phyloP scores from a whole-genome alignment of 805 yeast genomes.

The Saccharomycopsis sp. region DNA sequence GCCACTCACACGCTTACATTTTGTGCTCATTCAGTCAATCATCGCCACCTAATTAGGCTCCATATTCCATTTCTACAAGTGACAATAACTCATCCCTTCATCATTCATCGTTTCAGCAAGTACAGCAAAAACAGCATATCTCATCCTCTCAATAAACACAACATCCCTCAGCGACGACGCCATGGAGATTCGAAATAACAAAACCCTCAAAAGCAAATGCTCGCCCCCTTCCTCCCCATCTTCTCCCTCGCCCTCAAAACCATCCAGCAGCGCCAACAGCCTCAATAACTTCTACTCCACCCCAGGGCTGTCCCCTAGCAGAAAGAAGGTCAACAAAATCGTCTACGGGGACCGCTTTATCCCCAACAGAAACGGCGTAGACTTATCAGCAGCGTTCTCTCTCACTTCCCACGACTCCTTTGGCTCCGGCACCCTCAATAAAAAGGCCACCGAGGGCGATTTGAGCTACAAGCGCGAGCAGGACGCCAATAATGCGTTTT shows the following conservation, averaged over 20 bases:
- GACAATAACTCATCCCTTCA: too few relatives aligned
- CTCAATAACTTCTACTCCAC: conserved; percentile 20
- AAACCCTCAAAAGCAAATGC: not conserved
- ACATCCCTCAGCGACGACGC: not conserved
- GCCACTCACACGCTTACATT: too few relatives aligned
- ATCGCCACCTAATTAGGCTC: too few relatives aligned
- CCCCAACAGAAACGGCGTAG: conserved; percentile 81
- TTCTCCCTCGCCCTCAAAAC: conserved; percentile 48
- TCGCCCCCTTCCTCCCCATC: conserved; percentile 28
- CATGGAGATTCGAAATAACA: not conserved
- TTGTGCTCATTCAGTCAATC: too few relatives aligned
- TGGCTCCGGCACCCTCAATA: conserved; percentile 25
- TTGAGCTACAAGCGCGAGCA: conserved; percentile 62
- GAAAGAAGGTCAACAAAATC: conserved; percentile 30
- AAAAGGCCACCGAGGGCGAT: conserved; percentile 42
- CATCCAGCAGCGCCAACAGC: conserved; percentile 54
- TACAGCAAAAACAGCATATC: too few relatives aligned
- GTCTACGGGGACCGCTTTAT: conserved; percentile 80
- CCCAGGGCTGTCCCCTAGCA: conserved; percentile 3
- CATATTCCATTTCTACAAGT: too few relatives aligned
- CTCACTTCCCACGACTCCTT: conserved; percentile 25
- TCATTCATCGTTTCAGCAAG: not conserved
- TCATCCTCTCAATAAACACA: not conserved
- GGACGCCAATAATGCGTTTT: conserved; percentile 83
- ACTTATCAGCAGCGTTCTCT: conserved; percentile 75